Evolutionary conservation across 495 filamentous ascomycete species (phyloP), one percentile per base, ranked within the genome.

Genomic region (Podospora appendiculata): DNA sequence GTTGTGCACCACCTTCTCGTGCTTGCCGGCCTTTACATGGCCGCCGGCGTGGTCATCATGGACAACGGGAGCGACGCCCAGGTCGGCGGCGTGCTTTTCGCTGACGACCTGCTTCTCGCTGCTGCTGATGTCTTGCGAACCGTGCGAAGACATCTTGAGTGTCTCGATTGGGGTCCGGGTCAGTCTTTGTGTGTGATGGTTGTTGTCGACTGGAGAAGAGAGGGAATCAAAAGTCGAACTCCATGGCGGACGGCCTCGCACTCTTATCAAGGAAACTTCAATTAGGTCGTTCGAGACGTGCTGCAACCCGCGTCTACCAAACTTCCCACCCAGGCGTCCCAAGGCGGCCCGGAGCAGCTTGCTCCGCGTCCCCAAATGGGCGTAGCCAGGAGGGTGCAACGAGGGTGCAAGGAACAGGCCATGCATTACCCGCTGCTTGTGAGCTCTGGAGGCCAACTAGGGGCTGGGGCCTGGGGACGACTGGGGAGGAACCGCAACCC

Each of bases 1-100:
- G 60, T 79, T 81, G 60, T 69, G 70, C 35, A 81, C 78, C 32
- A 48, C 56, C 61, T 76, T 80, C 19, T 72, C 69, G 51, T 70
- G 71, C 10, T 69, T 69, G n/a, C 69, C 68, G 13, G 64, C 52
- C 3, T 48, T 55, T 53, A 70, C 69, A 19, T 59, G 67, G 44
- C 62, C 56, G 4, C 47, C 55, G 54, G 70, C 69, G 32, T 59
- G 67, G 44, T 63, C 56, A 25, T 67, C 71, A 13, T 66, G 57
- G 10, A 64, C 66, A 19, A 65, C 61, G 49, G 54, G 50, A 7
- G 72, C 70, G 1, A 52, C 51, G 25, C 47, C 13, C 16, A 32
- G 17, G 16, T 38, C 53, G 32, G 52, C 45, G 33, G 50, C n/a
- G 36, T 50, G 45, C 40, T 62, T 40, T 17, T 12, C 45, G 41